Conservation (phyloP, 1,284 basidiomycete genomes). For the Pulchroboletus neoregius region DNA sequence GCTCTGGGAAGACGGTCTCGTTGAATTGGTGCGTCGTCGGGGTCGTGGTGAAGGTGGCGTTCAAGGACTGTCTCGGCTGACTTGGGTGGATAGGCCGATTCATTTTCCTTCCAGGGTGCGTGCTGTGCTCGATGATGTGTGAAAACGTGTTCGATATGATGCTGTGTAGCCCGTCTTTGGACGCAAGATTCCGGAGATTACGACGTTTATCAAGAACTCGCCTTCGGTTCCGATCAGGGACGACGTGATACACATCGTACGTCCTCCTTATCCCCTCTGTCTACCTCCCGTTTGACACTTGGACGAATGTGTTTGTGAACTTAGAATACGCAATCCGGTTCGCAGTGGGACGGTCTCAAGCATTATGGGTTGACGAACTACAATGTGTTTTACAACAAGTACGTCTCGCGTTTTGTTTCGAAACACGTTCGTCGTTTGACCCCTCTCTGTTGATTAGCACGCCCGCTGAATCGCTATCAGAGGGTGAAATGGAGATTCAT, state of each 20-base stretch:
- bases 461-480: conserved; percentile 41
- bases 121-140: conserved; percentile 1
- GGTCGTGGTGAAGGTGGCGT: too few relatives aligned
- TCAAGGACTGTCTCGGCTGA: conserved; percentile 1
- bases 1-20: conserved; percentile 53
- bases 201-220: conserved; percentile 34
- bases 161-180: conserved; percentile 50
- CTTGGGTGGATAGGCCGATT: conserved; percentile 46
- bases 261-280: neutral
- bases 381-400: conserved; percentile 65
- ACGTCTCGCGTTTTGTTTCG: neutral
- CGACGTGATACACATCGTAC: conserved; percentile 61
- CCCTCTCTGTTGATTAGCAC: conserved; percentile 36
- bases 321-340: conserved; percentile 73
- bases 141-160: neutral
- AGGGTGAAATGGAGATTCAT: conserved; percentile 45
- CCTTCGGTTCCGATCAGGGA: conserved; percentile 42
- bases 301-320: neutral
- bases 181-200: conserved; percentile 51
- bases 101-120: conserved; percentile 62
- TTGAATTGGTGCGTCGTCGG: conserved; percentile 53
- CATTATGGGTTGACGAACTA: conserved; percentile 57
- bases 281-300: neutral
- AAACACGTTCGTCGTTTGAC: neutral
- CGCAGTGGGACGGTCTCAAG: conserved; percentile 71